These are phyloP conservation scores for Paramecium primaurelia DNA, from an alignment of 73 alveolate species.

Conservation along the genomic window DNA sequence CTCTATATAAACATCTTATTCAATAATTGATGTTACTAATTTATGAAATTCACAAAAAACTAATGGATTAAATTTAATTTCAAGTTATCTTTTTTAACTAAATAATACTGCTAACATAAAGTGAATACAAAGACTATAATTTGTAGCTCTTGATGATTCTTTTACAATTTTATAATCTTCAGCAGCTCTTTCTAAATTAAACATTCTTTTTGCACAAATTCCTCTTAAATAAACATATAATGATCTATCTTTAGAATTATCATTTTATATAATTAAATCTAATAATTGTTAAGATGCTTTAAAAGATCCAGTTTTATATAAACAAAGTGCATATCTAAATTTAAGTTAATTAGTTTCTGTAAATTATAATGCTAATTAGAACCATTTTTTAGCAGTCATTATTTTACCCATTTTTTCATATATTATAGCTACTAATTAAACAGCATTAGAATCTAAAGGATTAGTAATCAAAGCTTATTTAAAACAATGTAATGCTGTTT, in stretches of 20 bases:
- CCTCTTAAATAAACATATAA: slow-evolving; percentile 46
- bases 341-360: neutral
- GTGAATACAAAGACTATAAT: slow-evolving; percentile 36
- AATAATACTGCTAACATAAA: slow-evolving; percentile 57
- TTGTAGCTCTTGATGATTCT: slow-evolving; percentile 46
- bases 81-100: slow-evolving; percentile 33
- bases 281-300: neutral
- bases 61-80: slow-evolving; percentile 40
- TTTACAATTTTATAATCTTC: slow-evolving; percentile 26
- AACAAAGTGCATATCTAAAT: slow-evolving; percentile 53
- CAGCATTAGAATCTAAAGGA: neutral
- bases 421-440: slow-evolving; percentile 9
- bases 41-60: slow-evolving; percentile 47
- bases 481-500: slow-evolving; percentile 31
- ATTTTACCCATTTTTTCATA: slow-evolving; percentile 47
- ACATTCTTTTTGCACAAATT: slow-evolving; percentile 43
- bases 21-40: slow-evolving; percentile 42
- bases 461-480: slow-evolving; percentile 25
- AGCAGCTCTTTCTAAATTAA: slow-evolving; percentile 56
- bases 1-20: slow-evolving; percentile 4
- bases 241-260: neutral
- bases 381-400: slow-evolving; percentile 54
- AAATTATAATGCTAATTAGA: slow-evolving; percentile 46
- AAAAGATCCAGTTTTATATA: slow-evolving; percentile 40
- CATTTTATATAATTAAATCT: slow-evolving; percentile 7